These are phyloP conservation scores for Citrus mangshanensis DNA, from an alignment of 345 rosid species.

Conservation along the genomic window DNA sequence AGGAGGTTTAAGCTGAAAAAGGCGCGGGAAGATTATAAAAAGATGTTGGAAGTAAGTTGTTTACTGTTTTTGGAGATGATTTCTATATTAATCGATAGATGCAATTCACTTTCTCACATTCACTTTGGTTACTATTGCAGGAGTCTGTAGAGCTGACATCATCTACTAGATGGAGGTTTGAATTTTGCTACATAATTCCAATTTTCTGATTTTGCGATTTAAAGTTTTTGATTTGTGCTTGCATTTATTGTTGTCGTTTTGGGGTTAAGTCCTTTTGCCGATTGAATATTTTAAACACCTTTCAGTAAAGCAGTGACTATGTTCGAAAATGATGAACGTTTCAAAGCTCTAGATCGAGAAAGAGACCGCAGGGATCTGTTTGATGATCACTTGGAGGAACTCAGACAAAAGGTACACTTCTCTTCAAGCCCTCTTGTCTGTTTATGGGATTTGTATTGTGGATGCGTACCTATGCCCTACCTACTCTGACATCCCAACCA, in stretches of 20 bases:
- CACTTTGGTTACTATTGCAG: conserved; percentile 32
- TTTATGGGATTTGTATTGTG: background rate
- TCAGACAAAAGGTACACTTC: conserved; percentile 76
- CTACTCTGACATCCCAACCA: background rate
- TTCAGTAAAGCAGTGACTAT: conserved; percentile 83
- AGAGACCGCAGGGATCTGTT: conserved; percentile 95
- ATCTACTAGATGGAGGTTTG: conserved; percentile 88
- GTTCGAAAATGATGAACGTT: conserved; percentile 93
- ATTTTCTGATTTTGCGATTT: background rate
- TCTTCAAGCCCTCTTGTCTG: too few species aligned
- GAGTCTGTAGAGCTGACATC: conserved; percentile 85
- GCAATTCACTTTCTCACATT: conserved; percentile 15
- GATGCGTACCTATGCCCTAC: background rate
- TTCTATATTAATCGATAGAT: conserved; percentile 19
- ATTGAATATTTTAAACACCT: conserved; percentile 25
- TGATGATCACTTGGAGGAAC: conserved; percentile 81
- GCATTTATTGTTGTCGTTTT: background rate
- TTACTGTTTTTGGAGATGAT: conserved; percentile 4
- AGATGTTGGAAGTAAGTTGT: conserved; percentile 87
- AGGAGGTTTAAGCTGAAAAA: conserved; percentile 91
- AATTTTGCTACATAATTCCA: conserved; percentile 3
- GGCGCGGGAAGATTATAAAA: conserved; percentile 84
- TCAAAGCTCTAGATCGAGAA: conserved; percentile 82
- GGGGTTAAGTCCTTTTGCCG: background rate
- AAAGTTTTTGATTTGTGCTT: conserved; percentile 2